phyloP scores from a whole-genome alignment of 2,329 filamentous ascomycete species.

The Calonectria multiphialidica region DNA sequence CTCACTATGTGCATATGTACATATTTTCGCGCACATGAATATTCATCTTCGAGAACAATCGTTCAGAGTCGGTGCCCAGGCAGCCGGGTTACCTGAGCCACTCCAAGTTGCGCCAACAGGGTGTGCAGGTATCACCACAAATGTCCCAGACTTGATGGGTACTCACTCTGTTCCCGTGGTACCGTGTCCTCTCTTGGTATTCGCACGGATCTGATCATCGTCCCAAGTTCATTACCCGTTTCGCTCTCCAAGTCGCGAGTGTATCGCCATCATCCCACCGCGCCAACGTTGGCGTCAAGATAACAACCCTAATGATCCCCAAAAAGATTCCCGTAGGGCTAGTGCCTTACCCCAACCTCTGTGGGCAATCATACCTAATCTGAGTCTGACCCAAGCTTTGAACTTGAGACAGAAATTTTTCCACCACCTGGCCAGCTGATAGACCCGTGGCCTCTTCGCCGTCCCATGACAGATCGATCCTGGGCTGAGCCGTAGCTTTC shows the following conservation, averaged over 20 bases:
- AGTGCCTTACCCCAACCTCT: neutral
- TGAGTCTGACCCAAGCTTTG: neutral
- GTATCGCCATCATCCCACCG: slow-evolving; percentile 9
- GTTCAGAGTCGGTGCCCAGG: slow-evolving; percentile 5
- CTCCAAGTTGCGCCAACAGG: slow-evolving; percentile 20
- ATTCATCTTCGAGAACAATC: neutral
- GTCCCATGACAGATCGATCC: slow-evolving; percentile 4
- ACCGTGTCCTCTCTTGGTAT: slow-evolving; percentile 32
- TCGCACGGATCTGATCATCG: slow-evolving; percentile 36
- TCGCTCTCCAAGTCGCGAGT: slow-evolving; percentile 19
- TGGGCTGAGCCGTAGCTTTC: neutral
- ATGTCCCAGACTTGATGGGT: slow-evolving; percentile 25
- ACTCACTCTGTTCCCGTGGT: slow-evolving; percentile 36
- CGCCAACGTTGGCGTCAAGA: slow-evolving; percentile 14
- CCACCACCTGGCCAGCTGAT: neutral
- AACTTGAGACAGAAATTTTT: neutral
- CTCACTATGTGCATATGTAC: slow-evolving; percentile 34
- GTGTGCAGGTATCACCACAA: slow-evolving; percentile 35
- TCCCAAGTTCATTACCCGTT: slow-evolving; percentile 27
- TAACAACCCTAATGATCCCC: slow-evolving; percentile 18
- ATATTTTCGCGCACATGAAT: slow-evolving; percentile 32
- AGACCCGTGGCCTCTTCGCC: slow-evolving; percentile 2
- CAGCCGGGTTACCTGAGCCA: slow-evolving; percentile 4
- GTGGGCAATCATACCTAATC: neutral
- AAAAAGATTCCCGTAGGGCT: neutral